Evolutionary conservation across 1,284 basidiomycete genomes (phyloP).

Genomic region (Ganoderma sinense): DNA sequence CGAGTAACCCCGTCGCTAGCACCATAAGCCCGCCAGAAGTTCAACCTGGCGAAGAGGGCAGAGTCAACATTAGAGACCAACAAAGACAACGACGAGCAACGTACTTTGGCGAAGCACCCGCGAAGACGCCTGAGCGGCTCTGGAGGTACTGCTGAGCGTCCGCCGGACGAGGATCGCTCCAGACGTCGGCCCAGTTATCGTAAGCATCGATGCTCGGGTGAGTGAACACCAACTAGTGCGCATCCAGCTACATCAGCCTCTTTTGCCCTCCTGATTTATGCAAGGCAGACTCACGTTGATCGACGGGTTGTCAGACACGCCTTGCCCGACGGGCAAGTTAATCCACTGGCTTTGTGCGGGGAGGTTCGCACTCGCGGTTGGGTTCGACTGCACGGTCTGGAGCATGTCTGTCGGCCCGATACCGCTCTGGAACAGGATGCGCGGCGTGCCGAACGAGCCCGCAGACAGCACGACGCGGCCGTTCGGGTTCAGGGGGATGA

Average conservation of each 20-base stretch:
- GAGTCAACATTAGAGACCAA: too few relatives aligned
- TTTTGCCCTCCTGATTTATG: too few relatives aligned
- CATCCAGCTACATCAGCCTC: neutral
- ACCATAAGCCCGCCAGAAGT: conserved; percentile 67
- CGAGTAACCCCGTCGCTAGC: conserved; percentile 56
- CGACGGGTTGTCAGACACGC: conserved; percentile 67
- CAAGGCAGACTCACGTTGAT: conserved; percentile 54
- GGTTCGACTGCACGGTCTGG: conserved; percentile 53
- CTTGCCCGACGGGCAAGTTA: conserved; percentile 63
- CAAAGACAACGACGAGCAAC: neutral
- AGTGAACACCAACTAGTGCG: conserved; percentile 62
- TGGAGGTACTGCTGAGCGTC: conserved; percentile 63
- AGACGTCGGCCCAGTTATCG: conserved; percentile 70
- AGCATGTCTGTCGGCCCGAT: conserved; percentile 71
- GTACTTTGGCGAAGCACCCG: conserved; percentile 64
- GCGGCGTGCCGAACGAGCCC: conserved; percentile 62
- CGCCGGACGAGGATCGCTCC: conserved; percentile 57
- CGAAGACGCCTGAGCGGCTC: conserved; percentile 61
- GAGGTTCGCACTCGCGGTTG: conserved; percentile 53
- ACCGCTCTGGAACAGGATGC: conserved; percentile 69
- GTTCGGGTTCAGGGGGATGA: conserved; percentile 61
- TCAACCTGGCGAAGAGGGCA: conserved; percentile 46
- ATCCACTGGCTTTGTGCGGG: conserved; percentile 61
- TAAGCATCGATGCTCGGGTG: conserved; percentile 68
- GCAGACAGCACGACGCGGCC: conserved; percentile 68